Base-by-base conservation (phyloP, 2,329 filamentous ascomycete genomes). In the Arachnomyces sp. region DNA sequence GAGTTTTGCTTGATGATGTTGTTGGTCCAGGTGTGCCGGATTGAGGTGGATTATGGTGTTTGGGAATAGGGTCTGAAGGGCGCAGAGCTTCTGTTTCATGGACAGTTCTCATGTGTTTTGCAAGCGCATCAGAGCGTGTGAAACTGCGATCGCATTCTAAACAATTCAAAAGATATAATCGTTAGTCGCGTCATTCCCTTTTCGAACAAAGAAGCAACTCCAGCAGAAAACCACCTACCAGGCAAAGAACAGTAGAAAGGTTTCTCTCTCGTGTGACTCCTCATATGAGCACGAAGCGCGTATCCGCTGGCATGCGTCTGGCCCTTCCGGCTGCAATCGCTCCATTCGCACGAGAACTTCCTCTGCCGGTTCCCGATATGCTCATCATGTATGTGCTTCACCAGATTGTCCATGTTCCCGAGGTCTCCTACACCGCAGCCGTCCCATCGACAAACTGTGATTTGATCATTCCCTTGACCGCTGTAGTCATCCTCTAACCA, bases 291-390 rank as follows among this genome's bases (percentile, higher is more conserved):
- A 61, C 94, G 89, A 48, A 98, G 69, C 3, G 92, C 92, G 66
- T 98, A 98, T 2, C 87, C 92, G 55, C 88, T 95, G 1, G 90
- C 90, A 65, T 98, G 92, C 13, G 86, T 81, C 64, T 92, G 80
- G 44, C 88, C 87, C 68, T 95, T 96, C 46, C 89, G 72, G 39
- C 74, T 75, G 61, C 92, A 98, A 50, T 90, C 90, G 44, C 77
- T 79, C 92, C 92, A 98, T 66, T 96, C 90, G 66, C 92, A 98
- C n/a, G 86, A 88, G 61, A 96, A 96, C 63, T 92, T 95, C 67
- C 94, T 95, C 67, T 92, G 86, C 40, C 89, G 79, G 45, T 82
- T 86, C 57, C 92, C 87, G 55, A 96, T 95, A 64, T 98, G 92
- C 43, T 90, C 86, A 56, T 88, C 84, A 65, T 96, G 90, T 44